Base-by-base conservation (phyloP, 129 eudicot species). In the Centrapalus pauciflorus region DNA sequence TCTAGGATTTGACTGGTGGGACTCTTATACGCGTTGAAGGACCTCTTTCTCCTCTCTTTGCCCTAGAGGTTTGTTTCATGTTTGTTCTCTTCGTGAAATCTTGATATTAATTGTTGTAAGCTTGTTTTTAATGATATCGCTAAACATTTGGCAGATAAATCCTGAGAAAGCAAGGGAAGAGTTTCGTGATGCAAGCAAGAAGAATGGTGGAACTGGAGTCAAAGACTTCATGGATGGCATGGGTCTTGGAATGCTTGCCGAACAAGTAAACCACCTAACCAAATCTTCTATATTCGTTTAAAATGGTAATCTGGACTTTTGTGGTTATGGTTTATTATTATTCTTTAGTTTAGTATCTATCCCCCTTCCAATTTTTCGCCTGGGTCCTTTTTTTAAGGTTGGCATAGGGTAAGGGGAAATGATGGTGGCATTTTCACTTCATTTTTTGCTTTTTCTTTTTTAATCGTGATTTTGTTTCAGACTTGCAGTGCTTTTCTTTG, bases 211-310 rank as follows among this genome's bases (percentile, higher is more conserved):
- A 52, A 71, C 83, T 14, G 95, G 95, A 34, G 85, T 90, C 40
- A 90, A 90, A 76, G 95, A 90, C 64, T 81, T 90, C 76, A 90
- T 90, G 97, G 97, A 90, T 70, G 95, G 97, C 63, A 86, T 90
- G 97, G 97, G 97, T 29, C 83, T 90, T 45, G 97, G 97, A 46
- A 72, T 83, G 84, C 50, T 90, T 17, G 90, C 83, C 37, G 97
- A 90, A 34, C 97, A 90, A 90, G 96, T 89, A 64, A 69, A 24
- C 1, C 61, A 32, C 45, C 33, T 20, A 21, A 50, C 7, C 16
- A 61, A 20, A 21, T 12, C 3, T 59, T 7, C 21, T 51, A 2
- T 3, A 25, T 27, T 28, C 21, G 30, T 32, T 0, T 21, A 33
- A 20, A 29, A 2, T 4, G 5, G 0, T 9, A n/a, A n/a, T 26